Evolutionary conservation across 140 eudicot genomes (phyloP), one percentile per base, ranked within the genome.

Genomic region (Anethum foeniculum): DNA sequence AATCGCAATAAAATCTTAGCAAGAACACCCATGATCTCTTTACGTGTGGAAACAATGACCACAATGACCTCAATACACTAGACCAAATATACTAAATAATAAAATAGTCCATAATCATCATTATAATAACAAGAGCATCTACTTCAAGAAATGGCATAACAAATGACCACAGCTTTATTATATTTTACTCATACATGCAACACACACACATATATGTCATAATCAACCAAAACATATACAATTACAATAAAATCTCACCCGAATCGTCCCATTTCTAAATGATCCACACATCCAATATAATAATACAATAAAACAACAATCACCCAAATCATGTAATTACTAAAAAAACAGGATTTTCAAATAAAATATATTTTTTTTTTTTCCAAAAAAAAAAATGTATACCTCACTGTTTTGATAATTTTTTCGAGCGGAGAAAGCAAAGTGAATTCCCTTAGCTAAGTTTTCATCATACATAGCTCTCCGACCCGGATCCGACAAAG

Each of bases 401-500:
- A 94, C 98, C 96, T 94, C 88, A 81, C 86, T 88, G 82, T 56
- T 77, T 6, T 75, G 82, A 58, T 56, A 60, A 10, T 82, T 75
- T 75, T 77, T 87, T 0, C 94, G 82, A 58, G 92, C 86, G 39
- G 90, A 69, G 79, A 93, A 93, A 10, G 91, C 94, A 54, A 89
- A 80, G 79, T 86, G 93, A 58, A 94, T 73, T 46, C 93, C 96
- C 68, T 78, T 79, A 23, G 92, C 86, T 87, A 88, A 82, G 54
- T 94, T 85, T 25, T 81, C 79, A 80, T 94, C 98, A 78, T 94
- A 92, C 83, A 92, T 28, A n/a, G 89, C 97, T 77, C 96, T 86
- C 76, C 79, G 48, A 12, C 83, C 54, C 27, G 97, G 98, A 89
- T 94, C 98, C 90, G 96, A 94, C 48, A 94, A 58, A 62, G 93